Percentiles rank a stretch among this genome's conserved stretches.
These are phyloP conservation scores for Ophiostoma sp. DNA, from an alignment of 2,329 filamentous ascomycete species.

Conservation along the genomic window DNA sequence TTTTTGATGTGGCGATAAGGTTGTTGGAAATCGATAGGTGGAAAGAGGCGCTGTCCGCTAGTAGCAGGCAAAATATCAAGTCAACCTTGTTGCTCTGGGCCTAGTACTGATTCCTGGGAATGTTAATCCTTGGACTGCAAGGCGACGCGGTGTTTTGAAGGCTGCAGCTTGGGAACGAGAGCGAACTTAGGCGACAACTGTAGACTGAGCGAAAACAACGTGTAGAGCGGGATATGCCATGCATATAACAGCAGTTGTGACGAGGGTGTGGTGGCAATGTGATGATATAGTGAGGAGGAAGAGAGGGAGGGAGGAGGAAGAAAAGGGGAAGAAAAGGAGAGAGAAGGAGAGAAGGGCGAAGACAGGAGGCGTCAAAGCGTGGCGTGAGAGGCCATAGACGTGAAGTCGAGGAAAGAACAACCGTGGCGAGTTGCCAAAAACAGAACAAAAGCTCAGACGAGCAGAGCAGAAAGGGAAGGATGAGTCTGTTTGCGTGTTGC, in stretches of 20 bases:
- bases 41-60: not conserved
- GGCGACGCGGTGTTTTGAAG: not conserved
- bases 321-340: slow-evolving; percentile 7
- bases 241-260: not conserved
- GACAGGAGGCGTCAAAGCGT: not conserved
- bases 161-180: not conserved
- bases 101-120: not conserved
- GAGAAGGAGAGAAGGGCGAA: not conserved
- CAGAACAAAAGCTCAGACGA: not conserved
- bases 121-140: not conserved
- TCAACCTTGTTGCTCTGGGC: not conserved
- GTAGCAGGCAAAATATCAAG: not conserved
- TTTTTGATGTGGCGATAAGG: too few relatives aligned
- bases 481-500: not conserved
- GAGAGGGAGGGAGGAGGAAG: not conserved
- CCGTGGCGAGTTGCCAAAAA: not conserved
- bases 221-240: too few relatives aligned
- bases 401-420: not conserved
- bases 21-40: too few relatives aligned
- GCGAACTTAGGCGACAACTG: not conserved
- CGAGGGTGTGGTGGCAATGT: not conserved
- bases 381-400: not conserved
- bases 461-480: not conserved
- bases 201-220: not conserved
- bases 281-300: not conserved